Base-by-base conservation (phyloP, 1,284 basidiomycete genomes). In the Microstroma glucosiphilum region DNA sequence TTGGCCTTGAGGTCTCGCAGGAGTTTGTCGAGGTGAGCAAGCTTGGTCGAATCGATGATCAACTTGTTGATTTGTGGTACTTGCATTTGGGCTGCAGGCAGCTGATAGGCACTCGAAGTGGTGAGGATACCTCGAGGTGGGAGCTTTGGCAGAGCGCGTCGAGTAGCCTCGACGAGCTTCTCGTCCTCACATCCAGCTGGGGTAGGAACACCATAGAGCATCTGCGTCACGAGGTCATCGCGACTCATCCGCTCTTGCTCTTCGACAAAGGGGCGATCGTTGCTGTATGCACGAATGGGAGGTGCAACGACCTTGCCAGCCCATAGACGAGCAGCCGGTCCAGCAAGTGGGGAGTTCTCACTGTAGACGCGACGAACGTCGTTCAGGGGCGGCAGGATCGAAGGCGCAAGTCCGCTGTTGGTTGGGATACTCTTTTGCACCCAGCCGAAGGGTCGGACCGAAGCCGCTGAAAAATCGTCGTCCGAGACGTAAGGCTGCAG, bases 21-120 rank as follows among this genome's bases (percentile, higher is more conserved):
- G 37, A 99, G 83, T 23, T 84, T 79, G 80, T 99, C 96, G 56
- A 99, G 84, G 56, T 90, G 86, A 43, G 92, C 91, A 46, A 99
- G 86, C 82, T 99, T 99, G 61, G 89, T 92, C 25, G 96, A 97
- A 80, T 99, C 96, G 67, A 92, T 92, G 64, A 99, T 91, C 21
- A 99, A 86, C 64, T 96, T 87, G 81, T 96, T 93, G 65, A 92
- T 90, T 70, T 96, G 91, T 1, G 96, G 96, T 30, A 97, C 89
- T 69, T 89, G 88, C 89, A 98, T 93, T 43, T 86, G 85, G 13
- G 92, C 87, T 61, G 85, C 81, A 1, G 93, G 93, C 13, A 92
- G 81, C 77, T 97, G 92, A 70, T 89, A 84, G 3, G 79, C 72
- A 8, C 89, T 83, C 1, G 92, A 91, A 42, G 80, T 81, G 30